Base-by-base conservation (phyloP, 345 rosid species). In the Psidium friedrichsthalianum region DNA sequence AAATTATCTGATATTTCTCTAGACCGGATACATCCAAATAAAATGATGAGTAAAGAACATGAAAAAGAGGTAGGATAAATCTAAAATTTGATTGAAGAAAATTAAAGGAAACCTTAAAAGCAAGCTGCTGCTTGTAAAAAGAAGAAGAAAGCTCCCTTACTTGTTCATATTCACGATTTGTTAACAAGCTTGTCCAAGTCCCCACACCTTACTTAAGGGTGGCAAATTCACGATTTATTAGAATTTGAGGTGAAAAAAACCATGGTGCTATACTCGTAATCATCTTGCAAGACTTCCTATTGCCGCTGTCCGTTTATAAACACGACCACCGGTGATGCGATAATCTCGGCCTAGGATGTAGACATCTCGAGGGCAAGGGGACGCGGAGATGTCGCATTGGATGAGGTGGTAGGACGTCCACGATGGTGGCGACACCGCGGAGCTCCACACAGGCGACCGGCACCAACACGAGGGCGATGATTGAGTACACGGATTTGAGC, bases 11-110 rank as follows among this genome's bases (percentile, higher is more conserved):
- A 6, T 11, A 58, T 1, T 25, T n/a, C 2, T 58, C 1, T n/a
- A n/a, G 29, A 1, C 0, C 12, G 2, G 1, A n/a, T 12, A 27
- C 9, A 0, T 0, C 1, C 6, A 59, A 5, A 14, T 27, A 14
- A n/a, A 14, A 14, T 27, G 36, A 59, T 16, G 9, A 1, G 2
- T 6, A 27, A 27, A 36, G 27, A 27, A 14, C 6, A 3, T 14
- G 2, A 2, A 7, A 59, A 2, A 14, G 16, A 47, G 20, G 6
- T 27, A 21, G 2, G 29, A 27, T 27, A 18, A 59, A 14, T 3
- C 5, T 2, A 2, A 1, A 1, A 27, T 14, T 61, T 0, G 6
- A 27, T 61, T 1, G 14, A 59, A 25, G 15, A 27, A 3, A n/a
- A 2, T 59, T 27, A 5, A 8, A 59, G 16, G 6, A 59, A 27